Base-by-base conservation (phyloP, 768 basidiomycete genomes). In the Mycena vulgaris region DNA sequence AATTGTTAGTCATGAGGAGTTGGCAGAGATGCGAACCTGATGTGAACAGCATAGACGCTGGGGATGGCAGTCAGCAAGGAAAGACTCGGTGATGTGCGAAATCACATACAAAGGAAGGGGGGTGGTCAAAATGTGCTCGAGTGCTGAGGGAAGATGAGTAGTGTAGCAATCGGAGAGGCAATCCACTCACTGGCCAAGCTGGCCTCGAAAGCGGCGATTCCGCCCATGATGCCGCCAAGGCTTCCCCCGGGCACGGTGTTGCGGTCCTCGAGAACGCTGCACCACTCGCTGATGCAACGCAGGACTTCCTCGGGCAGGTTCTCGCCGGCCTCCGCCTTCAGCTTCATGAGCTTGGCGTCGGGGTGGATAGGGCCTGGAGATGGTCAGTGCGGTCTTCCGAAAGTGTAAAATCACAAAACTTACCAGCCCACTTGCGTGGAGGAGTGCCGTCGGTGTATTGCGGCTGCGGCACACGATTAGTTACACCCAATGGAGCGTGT, bases 1-100 rank as follows among this genome's bases (percentile, higher is more conserved):
- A 72, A 47, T 25, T 7, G 45, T 53, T 25, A 49, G 63, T 47
- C 55, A 40, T 30, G 27, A 27, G 37, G n/a, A 17, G 40, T 16
- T 31, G 19, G 39, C 28, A 56, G 25, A 63, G 42, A 48, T 19
- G 64, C 76, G 61, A 66, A 84, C 87, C 86, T 83, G 74, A 92
- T 91, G 75, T 92, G 90, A 10, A 88, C 89, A 1, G 90, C 86
- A 75, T 89, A 92, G 17, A 90, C 87, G 68, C 90, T 91, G 65
- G 10, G 35, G 56, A 59, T 14, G 21, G 53, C 49, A n/a, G 64
- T 66, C 19, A 64, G 62, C 49, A 51, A 51, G 48, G 37, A 40
- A 19, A 39, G 6, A n/a, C 13, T 40, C 28, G 39, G 48, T 37
- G 67, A n/a, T 28, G 58, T 27, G 39, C 30, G 33, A 35, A 23